Percentiles rank a stretch among this genome's conserved stretches.
These are phyloP conservation scores for Coemansia furcata DNA, from an alignment of 192 early-diverging fungal genomes.

Conservation along the genomic window DNA sequence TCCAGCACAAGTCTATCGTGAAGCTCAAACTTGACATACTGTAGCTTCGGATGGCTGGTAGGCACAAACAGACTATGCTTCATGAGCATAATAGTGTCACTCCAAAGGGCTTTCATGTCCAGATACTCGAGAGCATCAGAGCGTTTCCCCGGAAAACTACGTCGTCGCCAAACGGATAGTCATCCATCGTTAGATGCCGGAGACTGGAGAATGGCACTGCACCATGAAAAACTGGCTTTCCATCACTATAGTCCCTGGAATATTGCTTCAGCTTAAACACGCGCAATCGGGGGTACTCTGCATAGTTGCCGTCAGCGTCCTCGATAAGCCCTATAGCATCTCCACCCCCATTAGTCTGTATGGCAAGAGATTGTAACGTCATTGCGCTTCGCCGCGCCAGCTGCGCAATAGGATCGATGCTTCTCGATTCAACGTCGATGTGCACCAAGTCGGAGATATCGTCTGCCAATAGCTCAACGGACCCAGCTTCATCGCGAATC, in stretches of 20 bases:
- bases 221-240: neutral
- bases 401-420: neutral
- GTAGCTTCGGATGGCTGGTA: neutral
- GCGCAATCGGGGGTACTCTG: too few species aligned
- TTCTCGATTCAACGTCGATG: neutral
- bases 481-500: neutral
- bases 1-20: neutral
- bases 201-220: constrained; percentile 1
- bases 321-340: neutral
- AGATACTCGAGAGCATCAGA: neutral
- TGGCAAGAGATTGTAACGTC: neutral
- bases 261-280: too few species aligned
- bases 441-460: neutral
- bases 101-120: neutral
- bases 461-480: neutral
- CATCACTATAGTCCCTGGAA: too few species aligned
- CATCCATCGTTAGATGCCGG: neutral
- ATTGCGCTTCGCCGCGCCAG: neutral
- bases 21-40: neutral
- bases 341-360: neutral
- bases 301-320: neutral
- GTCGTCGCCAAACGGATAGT: constrained; percentile 12
- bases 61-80: neutral
- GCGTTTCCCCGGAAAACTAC: constrained; percentile 1
- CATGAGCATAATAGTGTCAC: neutral